Conservation (phyloP, 495 filamentous ascomycete genomes). For the Melanomma pulvis-pyrius region DNA sequence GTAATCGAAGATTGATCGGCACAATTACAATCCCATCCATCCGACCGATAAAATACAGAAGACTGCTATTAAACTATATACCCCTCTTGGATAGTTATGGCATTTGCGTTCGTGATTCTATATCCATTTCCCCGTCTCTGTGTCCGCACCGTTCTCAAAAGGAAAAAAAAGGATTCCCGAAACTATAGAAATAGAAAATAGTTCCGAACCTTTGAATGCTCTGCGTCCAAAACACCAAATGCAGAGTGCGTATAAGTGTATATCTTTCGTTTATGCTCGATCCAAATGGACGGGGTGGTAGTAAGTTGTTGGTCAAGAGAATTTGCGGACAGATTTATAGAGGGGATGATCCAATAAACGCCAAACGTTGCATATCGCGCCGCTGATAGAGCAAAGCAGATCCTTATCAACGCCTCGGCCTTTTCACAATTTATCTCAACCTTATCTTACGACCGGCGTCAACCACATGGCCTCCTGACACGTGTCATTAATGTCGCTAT, state of each 20-base stretch:
- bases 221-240: not conserved
- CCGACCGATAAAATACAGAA: too few relatives aligned
- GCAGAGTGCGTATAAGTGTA: not conserved
- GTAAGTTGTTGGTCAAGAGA: not conserved
- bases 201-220: too few relatives aligned
- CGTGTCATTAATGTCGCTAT: constrained; percentile 19
- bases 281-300: not conserved
- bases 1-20: too few relatives aligned
- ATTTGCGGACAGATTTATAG: not conserved
- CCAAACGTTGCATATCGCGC: not conserved
- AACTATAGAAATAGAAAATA: not conserved
- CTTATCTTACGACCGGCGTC: constrained; percentile 14
- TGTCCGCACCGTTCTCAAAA: too few relatives aligned
- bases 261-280: not conserved
- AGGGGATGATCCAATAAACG: not conserved
- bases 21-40: too few relatives aligned
- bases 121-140: too few relatives aligned
- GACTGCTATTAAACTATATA: not conserved
- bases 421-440: not conserved
- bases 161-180: not conserved
- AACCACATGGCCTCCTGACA: constrained; percentile 30
- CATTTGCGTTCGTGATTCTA: not conserved
- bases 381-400: not conserved
- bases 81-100: not conserved
- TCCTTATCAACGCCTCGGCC: not conserved